Conservation (phyloP, 306 rosid species). For the Sicyos edulis region DNA sequence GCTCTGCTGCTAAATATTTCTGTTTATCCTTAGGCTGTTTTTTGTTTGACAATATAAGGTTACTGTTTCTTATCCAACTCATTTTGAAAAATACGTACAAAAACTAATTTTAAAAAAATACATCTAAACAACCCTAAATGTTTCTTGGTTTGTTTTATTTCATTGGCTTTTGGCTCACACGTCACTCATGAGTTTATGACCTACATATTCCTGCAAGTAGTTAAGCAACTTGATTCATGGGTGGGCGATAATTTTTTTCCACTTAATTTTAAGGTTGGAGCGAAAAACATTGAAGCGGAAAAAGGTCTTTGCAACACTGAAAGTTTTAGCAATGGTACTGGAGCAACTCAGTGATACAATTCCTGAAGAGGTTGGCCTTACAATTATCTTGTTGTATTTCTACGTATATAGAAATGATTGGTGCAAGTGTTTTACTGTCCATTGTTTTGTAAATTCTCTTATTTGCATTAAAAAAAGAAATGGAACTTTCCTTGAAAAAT, state of each 20-base stretch:
- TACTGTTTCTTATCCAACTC: not conserved
- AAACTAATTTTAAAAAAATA: not conserved
- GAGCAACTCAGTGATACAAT: conserved; percentile 69
- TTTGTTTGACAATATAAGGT: not conserved
- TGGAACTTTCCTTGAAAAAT: too few species aligned
- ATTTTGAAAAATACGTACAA: not conserved
- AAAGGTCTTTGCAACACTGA: conserved; percentile 79
- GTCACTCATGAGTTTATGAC: not conserved
- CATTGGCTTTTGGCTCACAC: not conserved
- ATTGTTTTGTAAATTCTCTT: not conserved
- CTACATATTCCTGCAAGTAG: not conserved
- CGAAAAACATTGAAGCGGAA: conserved; percentile 77
- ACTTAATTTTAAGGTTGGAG: conserved; percentile 55
- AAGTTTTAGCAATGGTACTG: conserved; percentile 71
- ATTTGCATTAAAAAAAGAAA: not conserved
- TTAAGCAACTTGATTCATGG: not conserved
- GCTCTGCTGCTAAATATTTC: not conserved
- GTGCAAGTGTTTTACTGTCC: not conserved
- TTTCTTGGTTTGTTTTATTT: not conserved
- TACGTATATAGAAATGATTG: not conserved
- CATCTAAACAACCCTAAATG: not conserved
- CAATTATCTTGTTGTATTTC: conserved; percentile 5
- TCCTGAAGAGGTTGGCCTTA: conserved; percentile 71
- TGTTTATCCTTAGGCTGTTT: not conserved
- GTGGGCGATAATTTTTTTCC: not conserved